phyloP scores from a whole-genome alignment of 306 rosid genomes.

The barrel medic (Medicago truncatula) region DNA sequence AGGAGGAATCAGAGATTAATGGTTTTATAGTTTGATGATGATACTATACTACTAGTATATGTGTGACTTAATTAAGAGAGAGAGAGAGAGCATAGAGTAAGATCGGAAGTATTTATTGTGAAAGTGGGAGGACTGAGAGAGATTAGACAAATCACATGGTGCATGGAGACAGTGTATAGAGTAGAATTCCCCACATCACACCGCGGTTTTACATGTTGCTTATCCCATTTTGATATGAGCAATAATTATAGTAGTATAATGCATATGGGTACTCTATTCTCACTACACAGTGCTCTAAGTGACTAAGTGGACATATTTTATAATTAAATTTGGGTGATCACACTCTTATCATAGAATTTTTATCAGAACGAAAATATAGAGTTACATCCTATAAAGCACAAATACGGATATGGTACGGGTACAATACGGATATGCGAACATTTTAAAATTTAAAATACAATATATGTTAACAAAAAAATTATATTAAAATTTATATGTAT shows the following conservation, averaged over 20 bases:
- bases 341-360: too few species aligned
- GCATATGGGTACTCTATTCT: neutral
- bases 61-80: too few species aligned
- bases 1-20: neutral
- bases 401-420: too few species aligned
- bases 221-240: neutral
- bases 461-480: too few species aligned
- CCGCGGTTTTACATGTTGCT: conserved; percentile 47
- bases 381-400: too few species aligned
- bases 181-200: conserved; percentile 25
- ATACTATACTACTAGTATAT: too few species aligned
- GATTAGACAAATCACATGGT: conserved; percentile 51
- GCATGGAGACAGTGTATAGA: conserved; percentile 25
- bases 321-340: too few species aligned
- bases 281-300: neutral
- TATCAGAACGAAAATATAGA: too few species aligned
- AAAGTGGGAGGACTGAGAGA: conserved; percentile 20
- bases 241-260: neutral
- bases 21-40: conserved; percentile 27
- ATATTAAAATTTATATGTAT: too few species aligned
- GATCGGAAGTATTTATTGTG: conserved; percentile 52
- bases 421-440: too few species aligned
- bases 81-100: conserved; percentile 5
- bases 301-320: too few species aligned
- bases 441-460: too few species aligned